A percentile compares a stretch with the other conserved stretches of the same genome.
phyloP scores from a whole-genome alignment of 139 green algal species.

The Mesostigma viride region DNA sequence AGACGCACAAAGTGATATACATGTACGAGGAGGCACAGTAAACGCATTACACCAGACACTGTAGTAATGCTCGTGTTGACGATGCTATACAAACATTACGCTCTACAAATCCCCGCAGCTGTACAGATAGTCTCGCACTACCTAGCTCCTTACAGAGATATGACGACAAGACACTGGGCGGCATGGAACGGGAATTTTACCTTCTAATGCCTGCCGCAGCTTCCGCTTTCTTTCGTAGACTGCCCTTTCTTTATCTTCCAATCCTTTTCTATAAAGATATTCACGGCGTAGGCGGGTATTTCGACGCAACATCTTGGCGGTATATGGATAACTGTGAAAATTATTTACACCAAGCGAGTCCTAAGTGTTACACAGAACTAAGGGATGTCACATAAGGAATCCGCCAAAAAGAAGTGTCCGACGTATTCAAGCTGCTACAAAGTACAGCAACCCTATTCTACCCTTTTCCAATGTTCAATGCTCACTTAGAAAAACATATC shows the following conservation, averaged over 20 bases:
- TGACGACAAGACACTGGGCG: background rate
- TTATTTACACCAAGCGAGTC: no score
- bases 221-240: conserved; percentile 90
- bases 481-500: no score
- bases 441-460: no score
- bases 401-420: no score
- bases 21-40: background rate
- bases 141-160: background rate
- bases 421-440: no score
- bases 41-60: background rate
- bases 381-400: no score
- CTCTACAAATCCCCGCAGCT: background rate
- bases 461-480: no score
- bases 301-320: conserved; percentile 63
- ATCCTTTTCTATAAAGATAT: conserved; percentile 89
- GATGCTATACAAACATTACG: background rate
- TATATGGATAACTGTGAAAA: no score
- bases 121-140: no score
- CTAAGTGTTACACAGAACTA: no score
- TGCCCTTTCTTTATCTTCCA: conserved; percentile 84
- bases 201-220: conserved; percentile 46
- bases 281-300: conserved; percentile 80
- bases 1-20: background rate
- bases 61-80: background rate
- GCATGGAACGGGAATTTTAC: background rate